These are phyloP conservation scores for Exophiala lecanii-corni DNA, from an alignment of 2,329 filamentous ascomycete species.

Conservation along the genomic window DNA sequence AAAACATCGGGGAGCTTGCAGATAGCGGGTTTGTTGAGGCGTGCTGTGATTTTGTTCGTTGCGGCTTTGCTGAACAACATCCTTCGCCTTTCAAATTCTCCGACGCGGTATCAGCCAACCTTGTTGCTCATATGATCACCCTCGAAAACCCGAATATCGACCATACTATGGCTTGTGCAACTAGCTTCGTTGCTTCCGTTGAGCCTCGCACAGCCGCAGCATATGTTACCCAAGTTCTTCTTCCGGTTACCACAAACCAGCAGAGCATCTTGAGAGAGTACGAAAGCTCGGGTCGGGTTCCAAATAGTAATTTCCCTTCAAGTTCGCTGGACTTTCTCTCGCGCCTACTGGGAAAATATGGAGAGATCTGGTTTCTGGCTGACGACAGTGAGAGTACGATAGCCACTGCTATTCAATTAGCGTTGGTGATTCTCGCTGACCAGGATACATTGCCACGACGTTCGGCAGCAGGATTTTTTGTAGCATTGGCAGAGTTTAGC, in stretches of 20 bases:
- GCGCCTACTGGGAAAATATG: constrained; percentile 40
- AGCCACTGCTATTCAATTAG: constrained; percentile 37
- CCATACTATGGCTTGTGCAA: constrained; percentile 42
- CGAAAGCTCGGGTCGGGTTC: constrained; percentile 5
- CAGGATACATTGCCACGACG: constrained; percentile 45
- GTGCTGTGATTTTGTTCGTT: constrained; percentile 43
- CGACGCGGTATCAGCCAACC: constrained; percentile 37
- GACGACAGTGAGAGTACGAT: constrained; percentile 29
- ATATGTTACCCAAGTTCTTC: constrained; percentile 35
- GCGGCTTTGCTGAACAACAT: constrained; percentile 40
- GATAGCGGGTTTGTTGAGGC: constrained; percentile 42
- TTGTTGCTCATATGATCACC: constrained; percentile 37
- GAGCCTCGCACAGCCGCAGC: constrained; percentile 28
- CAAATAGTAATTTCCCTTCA: constrained; percentile 40
- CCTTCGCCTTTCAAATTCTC: constrained; percentile 42
- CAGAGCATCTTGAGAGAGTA: constrained; percentile 30
- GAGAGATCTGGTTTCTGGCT: constrained; percentile 35
- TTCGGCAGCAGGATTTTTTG: constrained; percentile 42
- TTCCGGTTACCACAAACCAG: constrained; percentile 23
- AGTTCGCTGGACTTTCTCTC: constrained; percentile 43
- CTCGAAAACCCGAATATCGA: constrained; percentile 38
- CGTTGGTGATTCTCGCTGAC: constrained; percentile 37
- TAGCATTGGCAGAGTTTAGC: constrained; percentile 34
- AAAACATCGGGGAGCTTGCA: constrained; percentile 31
- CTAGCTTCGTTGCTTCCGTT: constrained; percentile 42